Percentiles rank a stretch among this genome's conserved stretches.
phyloP scores from a whole-genome alignment of 2,329 filamentous ascomycete genomes.

The Lachnellula cervina region DNA sequence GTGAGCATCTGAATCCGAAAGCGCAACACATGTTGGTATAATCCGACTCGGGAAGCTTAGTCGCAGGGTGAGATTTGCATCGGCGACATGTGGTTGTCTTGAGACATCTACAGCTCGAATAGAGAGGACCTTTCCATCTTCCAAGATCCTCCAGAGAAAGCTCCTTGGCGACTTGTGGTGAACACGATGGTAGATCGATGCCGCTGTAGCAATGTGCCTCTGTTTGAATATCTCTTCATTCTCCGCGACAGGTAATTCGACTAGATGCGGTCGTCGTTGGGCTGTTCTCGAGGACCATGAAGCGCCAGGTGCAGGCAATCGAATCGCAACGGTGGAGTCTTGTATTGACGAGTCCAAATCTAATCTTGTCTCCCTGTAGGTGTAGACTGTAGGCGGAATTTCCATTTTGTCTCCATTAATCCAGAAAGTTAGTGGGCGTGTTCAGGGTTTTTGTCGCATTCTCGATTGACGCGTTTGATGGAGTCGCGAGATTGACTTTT shows the following conservation, averaged over 20 bases:
- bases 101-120: conserved; percentile 78
- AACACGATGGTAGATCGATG: conserved; percentile 79
- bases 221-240: conserved; percentile 71
- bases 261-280: conserved; percentile 37
- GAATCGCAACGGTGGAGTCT: conserved; percentile 65
- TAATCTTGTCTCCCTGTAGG: conserved; percentile 84
- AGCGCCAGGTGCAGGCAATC: conserved; percentile 53
- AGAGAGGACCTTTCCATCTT: conserved; percentile 74
- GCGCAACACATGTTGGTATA: conserved; percentile 70
- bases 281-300: conserved; percentile 30
- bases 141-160: conserved; percentile 87
- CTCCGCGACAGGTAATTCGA: conserved; percentile 43
- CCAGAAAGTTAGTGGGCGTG: conserved; percentile 10
- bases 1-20: conserved; percentile 74
- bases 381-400: conserved; percentile 54
- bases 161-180: conserved; percentile 71
- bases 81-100: conserved; percentile 58
- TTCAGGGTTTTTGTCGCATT: conserved; percentile 21
- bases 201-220: conserved; percentile 69
- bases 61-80: conserved; percentile 71
- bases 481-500: neutral
- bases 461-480: conserved; percentile 13
- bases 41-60: conserved; percentile 73
- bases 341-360: conserved; percentile 70
- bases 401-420: conserved; percentile 66